Base-by-base conservation (phyloP, 2,329 filamentous ascomycete species). In the Verticillium nubilum region DNA sequence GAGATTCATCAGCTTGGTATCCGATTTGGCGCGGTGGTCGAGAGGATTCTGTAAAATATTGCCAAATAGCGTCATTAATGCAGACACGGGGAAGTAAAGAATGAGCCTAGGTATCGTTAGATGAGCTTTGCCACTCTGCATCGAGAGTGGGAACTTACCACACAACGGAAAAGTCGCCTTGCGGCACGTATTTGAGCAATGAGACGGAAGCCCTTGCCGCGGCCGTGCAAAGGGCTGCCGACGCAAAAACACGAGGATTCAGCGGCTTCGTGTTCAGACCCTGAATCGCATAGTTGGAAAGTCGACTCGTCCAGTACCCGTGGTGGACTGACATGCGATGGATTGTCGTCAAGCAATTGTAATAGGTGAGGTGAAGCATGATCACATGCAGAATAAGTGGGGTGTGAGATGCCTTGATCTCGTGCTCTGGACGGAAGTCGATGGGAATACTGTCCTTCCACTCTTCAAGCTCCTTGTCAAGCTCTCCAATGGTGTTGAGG, bases 241-340 rank as follows among this genome's bases (percentile, higher is more conserved):
- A 97, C 54, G 93, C 92, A 75, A 97, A 99, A 9, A 99, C 91
- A 66, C 95, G 83, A 0, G 95, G 95, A 70, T 98, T 99, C 58
- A 99, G 76, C 1, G 95, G 93, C 64, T 90, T 84, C 0, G 93
- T 89, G 72, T 98, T 98, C 50, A 97, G 80, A 1, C 95, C 95
- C 72, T 97, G 91, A 59, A 98, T 95, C 17, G 95, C 95, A 69
- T 92, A 98, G 68, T 98, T 94, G 37, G 93, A 96, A 47, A 99
- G 77, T 37, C 95, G 86, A 69, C 91, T 97, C 1, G 94, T 98
- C 95, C 95, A 99, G 76, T 97, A 97, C 15, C 95, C 95, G 70
- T 97, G 93, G 68, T 98, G 95, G 29, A 98, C 90, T 50, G 92
- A 96, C 95, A 98, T 99, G 57, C 95, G 91, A 72, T 99, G 95